A percentile compares a stretch with the other conserved stretches of the same genome.
phyloP scores from a whole-genome alignment of 441 rosid species.

The Gossypium trilobum region DNA sequence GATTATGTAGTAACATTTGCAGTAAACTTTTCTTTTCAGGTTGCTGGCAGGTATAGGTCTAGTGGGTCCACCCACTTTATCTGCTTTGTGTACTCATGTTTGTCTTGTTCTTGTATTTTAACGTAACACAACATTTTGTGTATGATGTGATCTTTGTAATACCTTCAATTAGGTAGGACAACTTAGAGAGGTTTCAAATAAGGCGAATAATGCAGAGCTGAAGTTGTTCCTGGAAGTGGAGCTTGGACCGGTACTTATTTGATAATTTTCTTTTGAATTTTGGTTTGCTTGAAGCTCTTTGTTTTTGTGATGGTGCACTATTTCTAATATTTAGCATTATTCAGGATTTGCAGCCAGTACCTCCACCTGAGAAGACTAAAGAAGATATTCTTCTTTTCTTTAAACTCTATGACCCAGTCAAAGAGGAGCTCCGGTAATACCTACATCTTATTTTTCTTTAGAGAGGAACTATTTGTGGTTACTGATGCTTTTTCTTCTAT shows the following conservation, averaged over 20 bases:
- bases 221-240: conserved; percentile 63
- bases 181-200: conserved; percentile 56
- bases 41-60: background rate
- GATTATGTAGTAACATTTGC: background rate
- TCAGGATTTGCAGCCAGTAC: conserved; percentile 51
- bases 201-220: conserved; percentile 55
- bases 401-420: conserved; percentile 56
- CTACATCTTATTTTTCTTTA: conserved; percentile 7
- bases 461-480: background rate
- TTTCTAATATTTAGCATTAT: conserved; percentile 10
- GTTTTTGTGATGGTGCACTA: background rate
- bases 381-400: conserved; percentile 67
- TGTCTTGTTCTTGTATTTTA: conserved; percentile 7
- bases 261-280: conserved; percentile 10
- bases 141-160: background rate
- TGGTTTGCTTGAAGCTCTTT: conserved; percentile 10
- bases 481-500: conserved; percentile 14
- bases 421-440: conserved; percentile 50
- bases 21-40: background rate
- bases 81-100: background rate
- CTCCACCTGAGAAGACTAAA: conserved; percentile 49
- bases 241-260: conserved; percentile 37
- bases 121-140: background rate
- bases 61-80: background rate
- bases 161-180: conserved; percentile 48